Evolutionary conservation across 768 basidiomycete genomes (phyloP), one percentile per base, ranked within the genome.

Genomic region (Lactifluus rugatus): DNA sequence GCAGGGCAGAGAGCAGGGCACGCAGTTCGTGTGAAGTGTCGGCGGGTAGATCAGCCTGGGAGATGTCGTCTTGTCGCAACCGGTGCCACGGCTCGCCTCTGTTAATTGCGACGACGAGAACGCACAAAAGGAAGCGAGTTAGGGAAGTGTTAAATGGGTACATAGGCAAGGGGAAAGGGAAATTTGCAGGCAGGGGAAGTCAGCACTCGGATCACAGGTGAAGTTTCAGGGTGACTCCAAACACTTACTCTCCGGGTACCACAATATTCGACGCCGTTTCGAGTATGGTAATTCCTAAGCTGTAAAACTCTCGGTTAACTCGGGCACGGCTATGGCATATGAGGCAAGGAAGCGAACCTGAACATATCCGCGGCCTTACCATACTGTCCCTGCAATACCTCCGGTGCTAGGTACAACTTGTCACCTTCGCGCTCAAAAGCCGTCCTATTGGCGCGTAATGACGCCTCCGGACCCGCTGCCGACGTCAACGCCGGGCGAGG

Each of bases 221-320:
- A 26, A 7, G 48, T 59, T 54, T 48, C 16, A 42, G 60, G 28
- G 46, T 54, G 39, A 56, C 48, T 19, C 14, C 41, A 62, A 55
- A n/a, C 21, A 82, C 93, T 78, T 68, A 91, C 92, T 89, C 93
- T 74, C 93, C 93, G 72, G 96, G 96, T 47, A 99, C 91, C 52
- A 96, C 82, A 66, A 98, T 93, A 69, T 99, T 99, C 62, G 91
- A 82, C 52, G 94, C 89, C 54, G 91, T 86, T 78, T 99, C 96
- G 53, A 99, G 81, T 73, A 97, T 84, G 62, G 90, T 89, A 81
- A 98, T 89, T 56, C 96, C 96, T 69, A 99, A 81, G 74, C 94
- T 94, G 69, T 44, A 11, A 54, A 66, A 7, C 21, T 2, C 25
- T 44, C 58, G 42, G 58, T 54, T 10, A 54, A 39, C 17, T 49